Evolutionary conservation across 371 early-diverging fungal genomes (phyloP).

Genomic region (Vittaforma corneae): DNA sequence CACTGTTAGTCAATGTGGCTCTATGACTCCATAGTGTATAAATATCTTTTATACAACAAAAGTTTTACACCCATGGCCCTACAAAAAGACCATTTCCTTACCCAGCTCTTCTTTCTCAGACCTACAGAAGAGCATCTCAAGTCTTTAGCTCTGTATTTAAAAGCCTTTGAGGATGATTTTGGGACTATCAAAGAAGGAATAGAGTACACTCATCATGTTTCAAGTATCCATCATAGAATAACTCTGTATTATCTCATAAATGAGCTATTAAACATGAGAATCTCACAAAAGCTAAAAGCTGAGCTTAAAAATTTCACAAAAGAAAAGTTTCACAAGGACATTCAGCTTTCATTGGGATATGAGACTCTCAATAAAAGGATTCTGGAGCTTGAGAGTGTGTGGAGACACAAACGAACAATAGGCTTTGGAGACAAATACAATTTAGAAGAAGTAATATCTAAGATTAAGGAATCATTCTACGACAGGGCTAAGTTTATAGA

Average conservation of each 20-base stretch:
- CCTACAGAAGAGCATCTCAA: conserved; percentile 34
- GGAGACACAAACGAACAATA: conserved; percentile 39
- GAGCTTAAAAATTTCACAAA: conserved; percentile 19
- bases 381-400: conserved; percentile 38
- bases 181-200: conserved; percentile 32
- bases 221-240: conserved; percentile 42
- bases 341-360: conserved; percentile 10
- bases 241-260: conserved; percentile 43
- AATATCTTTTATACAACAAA: too few relatives aligned
- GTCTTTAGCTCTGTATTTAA: conserved; percentile 39
- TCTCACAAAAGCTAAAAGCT: conserved; percentile 5
- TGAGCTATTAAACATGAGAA: conserved; percentile 40
- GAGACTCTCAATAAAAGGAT: conserved; percentile 29
- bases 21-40: neutral
- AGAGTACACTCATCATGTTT: conserved; percentile 15
- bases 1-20: neutral
- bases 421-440: conserved; percentile 9
- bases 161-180: conserved; percentile 38
- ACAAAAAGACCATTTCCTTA: conserved; percentile 36
- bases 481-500: conserved; percentile 8
- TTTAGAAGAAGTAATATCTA: conserved; percentile 22
- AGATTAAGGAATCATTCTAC: conserved; percentile 23
- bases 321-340: conserved; percentile 21
- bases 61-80: neutral
- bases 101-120: conserved; percentile 11